phyloP scores from a whole-genome alignment of 495 filamentous ascomycete genomes.

The Penicillium bovifimosum region DNA sequence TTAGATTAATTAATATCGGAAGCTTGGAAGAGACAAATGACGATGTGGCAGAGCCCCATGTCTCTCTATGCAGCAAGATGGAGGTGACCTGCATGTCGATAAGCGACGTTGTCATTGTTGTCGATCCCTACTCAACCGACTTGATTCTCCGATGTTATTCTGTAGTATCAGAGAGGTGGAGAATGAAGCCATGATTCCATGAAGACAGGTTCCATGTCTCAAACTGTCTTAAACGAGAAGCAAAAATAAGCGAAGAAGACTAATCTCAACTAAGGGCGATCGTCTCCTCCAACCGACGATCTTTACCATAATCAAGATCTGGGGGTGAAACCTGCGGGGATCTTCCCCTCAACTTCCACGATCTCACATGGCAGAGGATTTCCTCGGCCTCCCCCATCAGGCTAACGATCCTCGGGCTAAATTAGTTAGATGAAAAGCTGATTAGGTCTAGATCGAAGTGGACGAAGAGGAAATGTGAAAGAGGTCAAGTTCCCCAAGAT shows the following conservation, averaged over 20 bases:
- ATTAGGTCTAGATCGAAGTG: conserved; percentile 5
- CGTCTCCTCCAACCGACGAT: background rate
- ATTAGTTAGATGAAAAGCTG: background rate
- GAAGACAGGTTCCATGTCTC: too few relatives aligned
- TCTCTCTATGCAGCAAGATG: too few relatives aligned
- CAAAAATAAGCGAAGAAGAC: background rate
- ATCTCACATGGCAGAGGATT: conserved; percentile 2
- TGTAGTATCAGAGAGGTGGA: background rate
- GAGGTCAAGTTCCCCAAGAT: background rate
- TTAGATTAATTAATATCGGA: too few relatives aligned
- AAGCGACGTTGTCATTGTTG: background rate
- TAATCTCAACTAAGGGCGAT: too few relatives aligned
- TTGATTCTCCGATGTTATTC: conserved; percentile 6
- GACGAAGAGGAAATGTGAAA: background rate
- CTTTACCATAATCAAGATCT: conserved; percentile 1
- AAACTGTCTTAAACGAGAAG: too few relatives aligned
- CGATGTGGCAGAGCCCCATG: background rate
- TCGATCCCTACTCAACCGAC: conserved; percentile 16
- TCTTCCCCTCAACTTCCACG: background rate
- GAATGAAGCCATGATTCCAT: too few relatives aligned
- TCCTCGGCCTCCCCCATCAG: background rate
- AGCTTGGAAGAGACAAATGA: background rate
- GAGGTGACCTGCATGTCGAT: background rate
- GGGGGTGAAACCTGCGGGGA: conserved; percentile 12
- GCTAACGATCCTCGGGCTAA: conserved; percentile 12